These are phyloP conservation scores for Byssothecium circinans DNA, from an alignment of 2,329 filamentous ascomycete genomes.

Conservation along the genomic window DNA sequence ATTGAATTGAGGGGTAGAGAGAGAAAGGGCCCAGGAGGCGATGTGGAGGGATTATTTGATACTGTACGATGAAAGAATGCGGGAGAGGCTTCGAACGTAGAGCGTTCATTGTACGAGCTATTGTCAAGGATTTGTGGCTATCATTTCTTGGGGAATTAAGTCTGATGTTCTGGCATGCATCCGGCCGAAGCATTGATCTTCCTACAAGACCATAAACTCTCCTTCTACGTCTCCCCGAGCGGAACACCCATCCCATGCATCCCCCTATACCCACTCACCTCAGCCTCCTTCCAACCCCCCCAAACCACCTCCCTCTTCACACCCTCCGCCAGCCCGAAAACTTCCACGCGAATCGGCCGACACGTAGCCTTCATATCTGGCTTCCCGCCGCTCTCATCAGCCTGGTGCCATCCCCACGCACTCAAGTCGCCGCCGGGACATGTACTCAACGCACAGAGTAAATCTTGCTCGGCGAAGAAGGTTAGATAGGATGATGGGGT, in stretches of 20 bases:
- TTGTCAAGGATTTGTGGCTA: too few relatives aligned
- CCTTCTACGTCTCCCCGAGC: slow-evolving; percentile 39
- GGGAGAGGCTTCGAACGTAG: too few relatives aligned
- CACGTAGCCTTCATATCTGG: slow-evolving; percentile 60
- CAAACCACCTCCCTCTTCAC: slow-evolving; percentile 36
- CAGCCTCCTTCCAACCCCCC: slow-evolving; percentile 63
- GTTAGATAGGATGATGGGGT: slow-evolving; percentile 58
- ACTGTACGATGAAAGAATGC: too few relatives aligned
- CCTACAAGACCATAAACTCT: too few relatives aligned
- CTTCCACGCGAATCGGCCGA: slow-evolving; percentile 72
- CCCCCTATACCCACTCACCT: slow-evolving; percentile 64
- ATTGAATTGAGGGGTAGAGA: too few relatives aligned
- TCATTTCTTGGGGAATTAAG: too few relatives aligned
- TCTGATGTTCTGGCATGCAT: background rate
- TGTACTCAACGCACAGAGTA: slow-evolving; percentile 67
- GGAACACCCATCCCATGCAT: slow-evolving; percentile 65
- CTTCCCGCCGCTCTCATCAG: slow-evolving; percentile 47
- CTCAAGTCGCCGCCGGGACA: slow-evolving; percentile 82
- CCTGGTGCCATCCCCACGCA: slow-evolving; percentile 73
- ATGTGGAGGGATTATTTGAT: too few relatives aligned
- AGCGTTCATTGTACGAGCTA: too few relatives aligned
- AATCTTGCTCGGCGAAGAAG: slow-evolving; percentile 78
- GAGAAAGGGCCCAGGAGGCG: too few relatives aligned
- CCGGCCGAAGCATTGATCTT: background rate
- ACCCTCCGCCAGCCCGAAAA: slow-evolving; percentile 63